Conservation (phyloP, 192 early-diverging fungal species). For the Entrophospora sp. region DNA sequence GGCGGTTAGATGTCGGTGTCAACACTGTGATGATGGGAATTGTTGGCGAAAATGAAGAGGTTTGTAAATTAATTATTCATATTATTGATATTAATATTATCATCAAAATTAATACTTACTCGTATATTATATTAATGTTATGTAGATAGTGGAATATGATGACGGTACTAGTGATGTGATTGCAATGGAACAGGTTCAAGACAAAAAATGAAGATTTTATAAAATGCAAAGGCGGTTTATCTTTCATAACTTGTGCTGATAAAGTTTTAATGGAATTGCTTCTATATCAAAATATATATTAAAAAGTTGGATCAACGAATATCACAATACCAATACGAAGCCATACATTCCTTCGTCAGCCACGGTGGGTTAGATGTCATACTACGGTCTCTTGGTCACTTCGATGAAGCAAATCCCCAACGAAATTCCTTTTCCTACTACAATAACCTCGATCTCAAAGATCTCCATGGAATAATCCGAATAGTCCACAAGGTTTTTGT, state of each 20-base stretch:
- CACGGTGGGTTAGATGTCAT: conserved; percentile 3
- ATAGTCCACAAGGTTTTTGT: conserved; percentile 11
- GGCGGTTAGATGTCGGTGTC: conserved; percentile 15
- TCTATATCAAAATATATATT: no score
- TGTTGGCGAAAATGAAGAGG: conserved; percentile 10
- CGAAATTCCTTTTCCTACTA: not conserved
- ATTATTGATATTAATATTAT: not conserved
- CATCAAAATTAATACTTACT: not conserved
- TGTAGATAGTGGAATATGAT: conserved; percentile 18
- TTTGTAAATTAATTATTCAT: not conserved
- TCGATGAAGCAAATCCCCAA: not conserved
- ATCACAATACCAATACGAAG: conserved; percentile 20
- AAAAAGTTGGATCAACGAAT: conserved; percentile 16
- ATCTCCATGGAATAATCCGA: conserved; percentile 10
- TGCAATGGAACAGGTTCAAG: conserved; percentile 14
- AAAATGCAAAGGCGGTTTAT: conserved; percentile 5
- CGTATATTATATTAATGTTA: no score
- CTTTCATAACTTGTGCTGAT: conserved; percentile 12
- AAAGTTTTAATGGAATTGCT: conserved; percentile 17
- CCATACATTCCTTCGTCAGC: conserved; percentile 1
- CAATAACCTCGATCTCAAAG: conserved; percentile 16
- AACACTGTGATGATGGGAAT: conserved; percentile 9
- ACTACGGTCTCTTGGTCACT: conserved; percentile 5
- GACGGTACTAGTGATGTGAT: conserved; percentile 19
- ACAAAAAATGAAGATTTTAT: conserved; percentile 18